Conservation (phyloP, 2,329 filamentous ascomycete genomes). For the Pseudopithomyces maydicus region DNA sequence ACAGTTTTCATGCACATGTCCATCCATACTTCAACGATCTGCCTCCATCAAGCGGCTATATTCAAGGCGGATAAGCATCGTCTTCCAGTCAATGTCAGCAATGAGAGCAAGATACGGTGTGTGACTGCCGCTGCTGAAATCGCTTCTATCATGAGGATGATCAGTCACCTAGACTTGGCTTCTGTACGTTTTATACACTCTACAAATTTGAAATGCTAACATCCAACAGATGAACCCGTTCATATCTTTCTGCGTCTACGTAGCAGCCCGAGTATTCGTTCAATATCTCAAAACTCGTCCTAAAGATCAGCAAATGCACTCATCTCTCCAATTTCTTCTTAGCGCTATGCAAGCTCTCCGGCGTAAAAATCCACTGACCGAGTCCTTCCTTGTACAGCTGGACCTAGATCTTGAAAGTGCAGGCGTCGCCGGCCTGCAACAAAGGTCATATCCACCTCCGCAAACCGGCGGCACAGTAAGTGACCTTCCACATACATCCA, state of each 20-base stretch:
- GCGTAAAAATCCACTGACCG: conserved; percentile 84
- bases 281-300: conserved; percentile 96
- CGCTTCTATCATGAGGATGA: conserved; percentile 91
- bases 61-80: conserved; percentile 94
- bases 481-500: neutral
- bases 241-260: conserved; percentile 92
- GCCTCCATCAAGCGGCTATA: conserved; percentile 96
- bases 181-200: conserved; percentile 61
- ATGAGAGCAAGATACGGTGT: conserved; percentile 90
- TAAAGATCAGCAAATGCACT: conserved; percentile 76
- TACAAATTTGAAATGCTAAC: conserved; percentile 1
- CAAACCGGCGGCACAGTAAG: conserved; percentile 19
- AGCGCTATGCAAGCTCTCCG: conserved; percentile 90
- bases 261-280: conserved; percentile 92
- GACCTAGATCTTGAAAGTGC: conserved; percentile 87
- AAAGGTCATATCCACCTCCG: conserved; percentile 54
- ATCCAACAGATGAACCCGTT: conserved; percentile 84
- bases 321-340: conserved; percentile 88
- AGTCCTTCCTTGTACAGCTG: conserved; percentile 91
- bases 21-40: conserved; percentile 94
- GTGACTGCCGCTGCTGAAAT: conserved; percentile 94
- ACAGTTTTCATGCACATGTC: conserved; percentile 96
- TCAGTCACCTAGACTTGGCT: conserved; percentile 86
- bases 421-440: conserved; percentile 49
- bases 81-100: conserved; percentile 74